Percentiles rank a stretch among this genome's conserved stretches.
phyloP scores from a whole-genome alignment of 805 yeast species.

The Debaryomyces castellii region DNA sequence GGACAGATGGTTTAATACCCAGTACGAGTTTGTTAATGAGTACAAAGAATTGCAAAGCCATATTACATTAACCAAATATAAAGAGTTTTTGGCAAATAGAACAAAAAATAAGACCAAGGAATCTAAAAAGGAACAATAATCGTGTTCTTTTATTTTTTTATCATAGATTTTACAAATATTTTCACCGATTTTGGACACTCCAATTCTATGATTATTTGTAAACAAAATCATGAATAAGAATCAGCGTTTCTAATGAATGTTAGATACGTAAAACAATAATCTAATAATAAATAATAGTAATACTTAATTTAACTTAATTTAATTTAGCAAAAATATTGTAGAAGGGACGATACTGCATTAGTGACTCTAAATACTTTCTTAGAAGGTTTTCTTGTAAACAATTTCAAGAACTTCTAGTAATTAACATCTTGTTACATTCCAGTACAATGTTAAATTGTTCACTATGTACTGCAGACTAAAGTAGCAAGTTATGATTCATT shows the following conservation, averaged over 20 bases:
- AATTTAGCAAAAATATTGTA: no score
- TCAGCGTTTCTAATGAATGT: background rate
- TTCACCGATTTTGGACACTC: background rate
- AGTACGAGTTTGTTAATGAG: slow-evolving; percentile 59
- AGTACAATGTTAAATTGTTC: no score
- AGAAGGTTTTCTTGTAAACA: no score
- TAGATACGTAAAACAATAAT: background rate
- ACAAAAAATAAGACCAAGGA: slow-evolving; percentile 11
- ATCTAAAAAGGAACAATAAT: slow-evolving; percentile 3
- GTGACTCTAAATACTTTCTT: no score
- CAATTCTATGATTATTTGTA: background rate
- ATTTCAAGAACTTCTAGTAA: no score
- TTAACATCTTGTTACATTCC: no score
- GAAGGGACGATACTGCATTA: no score
- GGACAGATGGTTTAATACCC: slow-evolving; percentile 75
- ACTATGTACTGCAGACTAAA: no score
- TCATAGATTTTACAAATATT: no score
- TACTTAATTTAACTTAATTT: background rate
- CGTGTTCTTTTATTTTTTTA: background rate
- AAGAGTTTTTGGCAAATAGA: slow-evolving; percentile 50
- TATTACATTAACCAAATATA: slow-evolving; percentile 66
- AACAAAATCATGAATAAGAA: background rate
- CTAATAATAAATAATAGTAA: background rate
- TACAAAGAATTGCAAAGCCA: slow-evolving; percentile 65
- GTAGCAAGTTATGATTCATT: no score